Base-by-base conservation (phyloP, 2,329 filamentous ascomycete species). In the Allantophomopsis lycopodina region DNA sequence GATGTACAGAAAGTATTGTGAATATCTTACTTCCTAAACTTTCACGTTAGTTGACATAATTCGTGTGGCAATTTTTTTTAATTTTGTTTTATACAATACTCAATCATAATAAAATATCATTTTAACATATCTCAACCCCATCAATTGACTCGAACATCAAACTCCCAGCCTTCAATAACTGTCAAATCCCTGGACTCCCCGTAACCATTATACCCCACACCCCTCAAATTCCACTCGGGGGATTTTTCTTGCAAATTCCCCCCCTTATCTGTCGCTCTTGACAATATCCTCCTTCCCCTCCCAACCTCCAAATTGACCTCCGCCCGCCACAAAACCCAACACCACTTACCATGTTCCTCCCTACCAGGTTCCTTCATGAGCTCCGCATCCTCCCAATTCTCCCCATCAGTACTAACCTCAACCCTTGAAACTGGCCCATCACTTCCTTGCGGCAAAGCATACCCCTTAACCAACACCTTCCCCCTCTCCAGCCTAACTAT, bases 151-250 rank as follows among this genome's bases (percentile, higher is more conserved):
- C 23, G 23, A 3, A 28, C 8, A 5, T 28, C 23, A 12, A 28
- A 28, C 10, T 28, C 23, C 10, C 7, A 6, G 8, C 23, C 23
- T 12, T 28, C 23, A 28, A 28, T 44, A 37, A 74, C 52, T 21
- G 61, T 65, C 40, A 77, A 47, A 32, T 66, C 61, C 46, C 56
- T 65, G 21, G 60, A 62, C 47, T 73, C 66, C 2, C 72, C 73
- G 55, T 69, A 77, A 1, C 69, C 73, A 55, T 74, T 73, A 55
- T 77, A 78, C 20, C 61, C 70, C 5, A 77, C 69, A 15, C 73
- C 73, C 41, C 73, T 60, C 42, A 73, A 53, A 53, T 77, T 77
- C 73, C 73, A 78, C 48, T 64, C 54, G 3, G 64, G 61, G 41
- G 58, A 57, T 44, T 60, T 54, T 16, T 54, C 55, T 49, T 77